Base-by-base conservation (phyloP, 2,329 filamentous ascomycete species). In the Fusarium piperis region DNA sequence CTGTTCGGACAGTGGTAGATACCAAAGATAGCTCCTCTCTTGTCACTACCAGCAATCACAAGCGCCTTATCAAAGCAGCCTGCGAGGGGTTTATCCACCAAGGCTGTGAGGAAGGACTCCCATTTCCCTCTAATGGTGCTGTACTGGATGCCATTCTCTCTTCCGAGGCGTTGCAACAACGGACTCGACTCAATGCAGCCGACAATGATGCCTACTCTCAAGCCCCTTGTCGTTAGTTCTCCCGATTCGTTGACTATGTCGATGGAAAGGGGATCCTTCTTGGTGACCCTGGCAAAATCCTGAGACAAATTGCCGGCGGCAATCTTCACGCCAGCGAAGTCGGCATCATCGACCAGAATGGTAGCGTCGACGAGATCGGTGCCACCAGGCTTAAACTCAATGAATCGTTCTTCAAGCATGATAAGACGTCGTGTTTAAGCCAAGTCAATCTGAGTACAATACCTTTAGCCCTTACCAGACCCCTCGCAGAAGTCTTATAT, bases 401-500 rank as follows among this genome's bases (percentile, higher is more conserved):
- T 18, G 4, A 72, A 41, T 11, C 30, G 48, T 18, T 72, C 59
- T 16, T 73, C 70, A 18, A 73, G 60, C 70, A 72, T 72, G 8
- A 15, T 39, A 23, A 39, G 20, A 20, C 16, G 28, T 8, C 6
- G 18, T 18, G 12, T 26, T 16, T 44, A 3, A 4, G 26, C 32
- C 16, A 4, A 28, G 9, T 30, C 4, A 15, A 38, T 6, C 20
- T 18, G 23, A 38, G 11, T 9, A 32, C 9, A 51, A 32, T 30
- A 32, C 12, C 28, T 32, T 28, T 3, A 11, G 16, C 13, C 28
- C 15, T 28, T 51, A 7, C 18, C 9, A 13, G n/a, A 18, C 28
- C 28, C 11, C 20, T 20, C 33, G n/a, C 16, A 26, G 12, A 20
- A 23, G 23, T 39, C 52, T 56, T 56, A 56, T 56, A 56, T 16